These are phyloP conservation scores for Nannochloropsis oceanica DNA, from an alignment of 108 stramenopile species.

Conservation along the genomic window DNA sequence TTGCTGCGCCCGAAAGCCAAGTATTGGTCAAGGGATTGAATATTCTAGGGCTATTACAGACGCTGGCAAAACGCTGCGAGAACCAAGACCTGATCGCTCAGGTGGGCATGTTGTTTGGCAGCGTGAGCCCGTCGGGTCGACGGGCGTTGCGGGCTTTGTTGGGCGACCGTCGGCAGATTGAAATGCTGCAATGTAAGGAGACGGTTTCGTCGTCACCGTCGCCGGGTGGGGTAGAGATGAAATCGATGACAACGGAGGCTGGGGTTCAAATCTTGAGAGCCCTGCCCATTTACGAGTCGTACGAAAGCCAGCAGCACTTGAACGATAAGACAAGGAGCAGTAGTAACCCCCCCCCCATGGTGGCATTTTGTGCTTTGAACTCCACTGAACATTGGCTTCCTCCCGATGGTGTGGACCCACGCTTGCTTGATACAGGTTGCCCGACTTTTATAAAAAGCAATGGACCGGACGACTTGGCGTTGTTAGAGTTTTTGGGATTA, in stretches of 20 bases:
- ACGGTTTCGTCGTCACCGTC: background rate
- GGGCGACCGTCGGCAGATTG: background rate
- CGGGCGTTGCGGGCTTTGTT: background rate
- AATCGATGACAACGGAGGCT: background rate
- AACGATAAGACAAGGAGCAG: background rate
- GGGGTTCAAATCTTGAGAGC: background rate
- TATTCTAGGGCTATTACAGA: background rate
- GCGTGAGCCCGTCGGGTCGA: background rate
- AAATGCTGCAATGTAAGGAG: background rate
- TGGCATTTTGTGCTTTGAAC: background rate
- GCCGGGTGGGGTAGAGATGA: background rate
- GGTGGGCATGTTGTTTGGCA: background rate
- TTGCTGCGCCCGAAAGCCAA: background rate
- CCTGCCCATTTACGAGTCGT: background rate
- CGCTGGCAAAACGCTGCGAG: background rate
- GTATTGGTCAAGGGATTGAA: background rate
- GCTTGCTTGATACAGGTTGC: background rate
- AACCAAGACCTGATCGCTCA: background rate
- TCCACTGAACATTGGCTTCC: background rate
- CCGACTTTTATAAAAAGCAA: background rate
- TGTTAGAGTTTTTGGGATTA: background rate
- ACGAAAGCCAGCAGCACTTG: background rate
- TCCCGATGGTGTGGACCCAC: background rate
- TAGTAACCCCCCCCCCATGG: background rate
- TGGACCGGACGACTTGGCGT: background rate